Evolutionary conservation across 1,284 basidiomycete genomes (phyloP), one percentile per base, ranked within the genome.

Genomic region (Gyrodon tennesseensis): DNA sequence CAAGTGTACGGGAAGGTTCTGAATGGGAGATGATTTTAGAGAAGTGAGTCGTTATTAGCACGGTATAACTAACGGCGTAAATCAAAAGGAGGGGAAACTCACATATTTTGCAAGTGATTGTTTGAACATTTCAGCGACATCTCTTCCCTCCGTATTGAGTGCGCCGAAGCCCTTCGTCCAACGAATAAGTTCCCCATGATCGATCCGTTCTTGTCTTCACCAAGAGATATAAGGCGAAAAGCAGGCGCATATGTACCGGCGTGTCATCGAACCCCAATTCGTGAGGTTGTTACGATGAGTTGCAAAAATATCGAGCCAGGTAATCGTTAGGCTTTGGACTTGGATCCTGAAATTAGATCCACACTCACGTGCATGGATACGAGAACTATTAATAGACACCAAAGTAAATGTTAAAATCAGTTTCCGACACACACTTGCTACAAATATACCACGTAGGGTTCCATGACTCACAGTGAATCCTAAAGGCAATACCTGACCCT

Each of bases 121-220:
- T 61, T 86, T 84, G 82, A 99, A 96, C 93, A 99, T 95, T 56
- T 83, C 91, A 9, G 92, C 95, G 40, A 96, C 95, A 76, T 99
- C 94, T 63, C 86, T 82, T 21, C 95, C 96, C 78, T 99, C 97
- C 27, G 94, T 95, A 76, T 96, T 94, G 11, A 87, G 78, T 2
- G 93, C 93, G 46, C 94, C 94, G 73, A 99, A 99, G 69, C 96
- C 97, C 80, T 99, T 99, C 54, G 97, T 99, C 96, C 97, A 99
- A 43, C 96, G 91, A 71, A 98, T 94, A 53, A 99, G 88, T 69
- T 87, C 87, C 56, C 95, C 97, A 72, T 98, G 95, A 78, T 99
- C 95, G 73, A 99, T 99, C 59, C 86, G 84, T 49, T 91, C 86
- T 84, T 99, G 96, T 34, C 91, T 93, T 75, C 57, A 68, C 15